Conservation (phyloP, 768 basidiomycete genomes). For the Kwoniella bestiolae region DNA sequence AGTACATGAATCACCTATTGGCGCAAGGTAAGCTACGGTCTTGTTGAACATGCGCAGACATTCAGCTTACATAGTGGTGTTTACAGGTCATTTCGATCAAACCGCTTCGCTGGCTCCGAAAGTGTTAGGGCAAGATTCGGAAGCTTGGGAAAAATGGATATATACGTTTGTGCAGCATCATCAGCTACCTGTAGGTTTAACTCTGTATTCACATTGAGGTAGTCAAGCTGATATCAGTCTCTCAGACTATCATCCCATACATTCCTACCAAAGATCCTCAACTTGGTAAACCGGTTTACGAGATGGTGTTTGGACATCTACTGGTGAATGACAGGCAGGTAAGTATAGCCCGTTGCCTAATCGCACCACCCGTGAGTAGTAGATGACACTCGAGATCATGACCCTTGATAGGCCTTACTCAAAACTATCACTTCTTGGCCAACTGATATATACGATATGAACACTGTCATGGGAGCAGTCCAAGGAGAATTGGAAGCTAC, state of each 20-base stretch:
- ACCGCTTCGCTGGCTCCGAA: constrained; percentile 83
- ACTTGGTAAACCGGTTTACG: constrained; percentile 83
- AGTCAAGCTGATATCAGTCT: background rate
- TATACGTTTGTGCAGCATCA: constrained; percentile 82
- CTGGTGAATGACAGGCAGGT: constrained; percentile 76
- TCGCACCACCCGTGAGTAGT: too few species aligned
- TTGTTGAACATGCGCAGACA: background rate
- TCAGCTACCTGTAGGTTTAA: constrained; percentile 70
- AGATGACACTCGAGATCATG: too few species aligned
- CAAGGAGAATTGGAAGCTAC: constrained; percentile 73
- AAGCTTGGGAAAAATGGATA: constrained; percentile 95
- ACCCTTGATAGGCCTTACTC: constrained; percentile 66
- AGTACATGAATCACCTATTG: constrained; percentile 84
- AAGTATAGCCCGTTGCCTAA: too few species aligned
- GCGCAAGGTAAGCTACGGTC: constrained; percentile 66
- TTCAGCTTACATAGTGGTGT: background rate
- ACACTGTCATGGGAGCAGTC: constrained; percentile 85
- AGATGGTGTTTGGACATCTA: constrained; percentile 90
- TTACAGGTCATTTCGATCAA: constrained; percentile 68
- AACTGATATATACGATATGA: constrained; percentile 81
- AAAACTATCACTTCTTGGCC: constrained; percentile 88
- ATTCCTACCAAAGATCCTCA: constrained; percentile 82
- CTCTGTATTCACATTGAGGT: background rate
- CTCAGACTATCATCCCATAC: constrained; percentile 81
- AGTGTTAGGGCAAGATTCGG: constrained; percentile 77